Evolutionary conservation across 805 yeast genomes (phyloP).

Genomic region (Saccharomycopsis sp.): DNA sequence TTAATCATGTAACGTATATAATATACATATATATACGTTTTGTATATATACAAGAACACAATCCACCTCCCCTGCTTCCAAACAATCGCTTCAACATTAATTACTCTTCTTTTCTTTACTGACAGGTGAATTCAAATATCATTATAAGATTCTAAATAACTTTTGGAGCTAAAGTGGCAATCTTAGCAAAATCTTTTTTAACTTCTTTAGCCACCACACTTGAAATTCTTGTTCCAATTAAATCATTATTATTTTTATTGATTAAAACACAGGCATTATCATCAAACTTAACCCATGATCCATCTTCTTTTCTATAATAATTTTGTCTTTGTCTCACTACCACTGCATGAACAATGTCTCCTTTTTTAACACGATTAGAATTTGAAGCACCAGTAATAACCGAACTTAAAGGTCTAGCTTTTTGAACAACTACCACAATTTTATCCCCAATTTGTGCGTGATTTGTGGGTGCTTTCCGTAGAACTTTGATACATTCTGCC

Average conservation of each 20-base stretch:
- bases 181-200: slow-evolving; percentile 72
- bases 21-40: too few relatives aligned
- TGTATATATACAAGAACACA: too few relatives aligned
- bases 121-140: too few relatives aligned
- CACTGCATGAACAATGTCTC: slow-evolving; percentile 93
- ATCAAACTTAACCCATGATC: slow-evolving; percentile 76
- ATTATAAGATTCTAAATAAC: slow-evolving; percentile 45
- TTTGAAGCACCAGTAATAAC: slow-evolving; percentile 59
- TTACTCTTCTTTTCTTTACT: too few relatives aligned
- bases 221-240: slow-evolving; percentile 86
- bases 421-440: slow-evolving; percentile 88
- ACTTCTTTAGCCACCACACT: slow-evolving; percentile 89
- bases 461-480: slow-evolving; percentile 77
- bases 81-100: too few relatives aligned
- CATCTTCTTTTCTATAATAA: slow-evolving; percentile 64
- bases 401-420: slow-evolving; percentile 69
- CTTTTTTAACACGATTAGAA: slow-evolving; percentile 78
- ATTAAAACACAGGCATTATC: slow-evolving; percentile 96
- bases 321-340: slow-evolving; percentile 86
- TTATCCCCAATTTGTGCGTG: slow-evolving; percentile 85
- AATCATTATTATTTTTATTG: slow-evolving; percentile 81
- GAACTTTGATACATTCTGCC: slow-evolving; percentile 92
- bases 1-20: too few relatives aligned
- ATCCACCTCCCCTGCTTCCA: too few relatives aligned
- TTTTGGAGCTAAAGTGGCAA: slow-evolving; percentile 86